Conservation (phyloP, 2,329 filamentous ascomycete species). For the Colletotrichum karsti region DNA sequence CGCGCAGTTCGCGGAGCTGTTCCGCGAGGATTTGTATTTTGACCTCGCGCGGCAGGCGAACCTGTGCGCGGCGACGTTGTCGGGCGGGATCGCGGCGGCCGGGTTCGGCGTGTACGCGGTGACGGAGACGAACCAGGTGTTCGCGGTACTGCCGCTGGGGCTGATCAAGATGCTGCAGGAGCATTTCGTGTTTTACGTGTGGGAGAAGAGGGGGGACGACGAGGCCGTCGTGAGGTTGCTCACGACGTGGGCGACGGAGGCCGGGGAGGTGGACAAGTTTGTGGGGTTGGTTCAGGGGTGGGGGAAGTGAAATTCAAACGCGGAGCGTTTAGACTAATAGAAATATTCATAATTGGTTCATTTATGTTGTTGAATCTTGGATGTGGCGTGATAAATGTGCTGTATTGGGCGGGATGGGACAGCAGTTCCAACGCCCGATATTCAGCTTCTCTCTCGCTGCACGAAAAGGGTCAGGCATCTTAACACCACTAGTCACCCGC, state of each 20-base stretch:
- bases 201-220: slow-evolving; percentile 51
- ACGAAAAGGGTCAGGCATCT: no score
- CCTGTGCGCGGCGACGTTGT: slow-evolving; percentile 51
- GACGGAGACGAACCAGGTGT: slow-evolving; percentile 62
- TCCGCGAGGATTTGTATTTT: slow-evolving; percentile 54
- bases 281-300: slow-evolving; percentile 34
- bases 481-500: no score
- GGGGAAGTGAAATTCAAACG: neutral
- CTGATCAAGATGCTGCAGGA: slow-evolving; percentile 50
- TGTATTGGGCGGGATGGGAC: no score
- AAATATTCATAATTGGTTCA: no score
- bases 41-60: slow-evolving; percentile 55
- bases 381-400: no score
- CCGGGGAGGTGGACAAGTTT: slow-evolving; percentile 48
- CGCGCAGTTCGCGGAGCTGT: slow-evolving; percentile 58
- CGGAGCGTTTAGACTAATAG: no score
- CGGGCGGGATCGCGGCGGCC: slow-evolving; percentile 47
- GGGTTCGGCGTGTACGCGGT: slow-evolving; percentile 52
- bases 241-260: slow-evolving; percentile 60
- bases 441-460: no score
- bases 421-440: no score
- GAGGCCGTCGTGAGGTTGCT: slow-evolving; percentile 52
- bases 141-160: slow-evolving; percentile 49
- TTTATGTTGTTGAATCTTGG: no score
- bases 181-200: slow-evolving; percentile 55